Base-by-base conservation (phyloP, 2,329 filamentous ascomycete species). In the Mariannaea elegans region DNA sequence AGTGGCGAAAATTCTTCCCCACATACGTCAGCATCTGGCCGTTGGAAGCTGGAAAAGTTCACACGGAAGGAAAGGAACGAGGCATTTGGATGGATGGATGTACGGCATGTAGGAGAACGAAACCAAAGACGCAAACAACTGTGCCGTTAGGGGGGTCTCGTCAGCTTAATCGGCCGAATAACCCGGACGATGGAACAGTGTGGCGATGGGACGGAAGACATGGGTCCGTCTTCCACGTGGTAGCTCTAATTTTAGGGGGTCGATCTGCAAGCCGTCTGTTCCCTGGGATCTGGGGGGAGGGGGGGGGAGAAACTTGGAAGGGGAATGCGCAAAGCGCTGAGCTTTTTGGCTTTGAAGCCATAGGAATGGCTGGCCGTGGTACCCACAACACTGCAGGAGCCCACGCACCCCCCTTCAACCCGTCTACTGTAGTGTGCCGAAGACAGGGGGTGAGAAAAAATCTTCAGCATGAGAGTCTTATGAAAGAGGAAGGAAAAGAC, bases 141-240 rank as follows among this genome's bases (percentile, higher is more conserved):
- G 19, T 57, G 7, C 32, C 32, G 32, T 34, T 9, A n/a, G 13
- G 24, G 9, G 38, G 38, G 18, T 9, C 10, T 41, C 18, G 38
- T 41, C 50, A 47, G 56, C 34, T 45, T 46, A 59, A 56, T 59
- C 56, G 44, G 56, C 56, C 56, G 56, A 59, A 49, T 55, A 50
- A 14, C 31, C 21, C 38, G 45, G 44, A 36, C 23, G 31, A 41
- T 23, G 45, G 32, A 41, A 52, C 49, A 9, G 42, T 23, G 50
- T 56, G 52, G 56, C 31, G 29, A 55, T 38, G 51, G 45, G 24
- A 27, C 56, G 34, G 44, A 38, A 51, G 19, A 31, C 34, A 41
- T 48, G 41, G 56, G 56, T 24, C 31, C 55, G 23, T 14, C 24
- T 13, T 44, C 56, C 56, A 59, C 56, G 56, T 59, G 56, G 49